Base-by-base conservation (phyloP, 768 basidiomycete species). In the Cystofilobasidium macerans region DNA sequence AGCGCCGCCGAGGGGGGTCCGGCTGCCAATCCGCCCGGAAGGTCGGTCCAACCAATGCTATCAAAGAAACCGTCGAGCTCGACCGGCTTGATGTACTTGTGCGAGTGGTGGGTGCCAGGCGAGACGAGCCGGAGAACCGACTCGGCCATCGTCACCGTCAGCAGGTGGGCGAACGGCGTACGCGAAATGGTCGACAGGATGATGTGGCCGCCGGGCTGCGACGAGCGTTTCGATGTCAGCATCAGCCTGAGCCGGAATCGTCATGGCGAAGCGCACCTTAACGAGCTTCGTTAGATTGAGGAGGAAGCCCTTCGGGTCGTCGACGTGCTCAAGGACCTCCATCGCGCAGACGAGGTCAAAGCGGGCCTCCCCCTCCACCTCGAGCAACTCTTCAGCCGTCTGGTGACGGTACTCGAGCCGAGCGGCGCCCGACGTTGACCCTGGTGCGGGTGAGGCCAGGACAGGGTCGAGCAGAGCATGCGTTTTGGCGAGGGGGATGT, bases 241-340 rank as follows among this genome's bases (percentile, higher is more conserved):
- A 40, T 28, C 51, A 13, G 30, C 58, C 16, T 1, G 18, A 33
- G 35, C 12, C 3, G 12, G 9, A 30, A 26, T 2, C 4, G 14
- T 4, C 2, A 51, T 11, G 9, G 30, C 43, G 62, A n/a, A 18
- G 73, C 82, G 47, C 69, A 91, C 93, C 79, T 95, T 98, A 70
- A 94, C 83, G 35, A 98, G 81, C 65, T 86, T 81, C 0, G 87
- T 87, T 70, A 91, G 87, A 43, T 86, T 84, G 33, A 82, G 79
- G 57, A 99, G 80, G 75, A 99, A 99, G 9, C 81, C 80, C 8
- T 83, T 80, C 1, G 95, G 93, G 72, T 94, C 86, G 73, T 95
- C 88, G 59, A 99, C 95, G 73, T 99, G 95, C 77, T 99, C 95
- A 35, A 99, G 74, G 11, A 99, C 94, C 76, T 99, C 95, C 89